Conservation (phyloP, 2,329 filamentous ascomycete species). For the Aspergillus persii region DNA sequence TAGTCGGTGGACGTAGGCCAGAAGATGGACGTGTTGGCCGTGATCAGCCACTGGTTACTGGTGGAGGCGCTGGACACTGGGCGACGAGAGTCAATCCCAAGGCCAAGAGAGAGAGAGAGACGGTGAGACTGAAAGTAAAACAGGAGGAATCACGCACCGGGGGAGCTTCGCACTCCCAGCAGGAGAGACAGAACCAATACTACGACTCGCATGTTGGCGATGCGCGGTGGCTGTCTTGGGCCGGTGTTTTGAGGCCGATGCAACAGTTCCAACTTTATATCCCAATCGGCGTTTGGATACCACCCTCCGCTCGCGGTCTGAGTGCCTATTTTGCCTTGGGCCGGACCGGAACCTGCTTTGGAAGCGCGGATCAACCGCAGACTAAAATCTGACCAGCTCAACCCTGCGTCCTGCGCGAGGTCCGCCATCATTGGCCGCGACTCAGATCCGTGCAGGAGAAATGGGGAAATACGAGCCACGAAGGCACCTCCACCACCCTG, state of each 20-base stretch:
- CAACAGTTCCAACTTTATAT: neutral
- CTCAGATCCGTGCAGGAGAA: neutral
- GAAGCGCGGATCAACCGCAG: neutral
- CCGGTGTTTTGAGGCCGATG: neutral
- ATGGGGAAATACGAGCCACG: neutral
- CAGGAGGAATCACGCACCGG: neutral
- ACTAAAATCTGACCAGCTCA: neutral
- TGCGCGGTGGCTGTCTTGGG: neutral
- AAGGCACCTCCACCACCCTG: neutral
- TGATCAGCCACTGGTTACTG: slow-evolving; percentile 32
- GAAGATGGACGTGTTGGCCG: slow-evolving; percentile 19
- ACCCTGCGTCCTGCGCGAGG: neutral
- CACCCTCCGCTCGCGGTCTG: no score
- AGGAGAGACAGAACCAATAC: neutral
- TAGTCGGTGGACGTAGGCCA: slow-evolving; percentile 26
- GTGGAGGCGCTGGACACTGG: slow-evolving; percentile 3
- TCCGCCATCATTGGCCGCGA: neutral
- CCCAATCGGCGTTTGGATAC: no score
- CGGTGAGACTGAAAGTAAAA: neutral
- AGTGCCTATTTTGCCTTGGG: neutral
- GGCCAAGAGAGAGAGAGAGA: neutral
- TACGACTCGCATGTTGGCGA: neutral
- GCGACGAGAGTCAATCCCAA: neutral
- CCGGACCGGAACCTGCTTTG: neutral
- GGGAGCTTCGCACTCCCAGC: neutral